These are phyloP conservation scores for Volutella citrinella DNA, from an alignment of 2,329 filamentous ascomycete species.

Conservation along the genomic window DNA sequence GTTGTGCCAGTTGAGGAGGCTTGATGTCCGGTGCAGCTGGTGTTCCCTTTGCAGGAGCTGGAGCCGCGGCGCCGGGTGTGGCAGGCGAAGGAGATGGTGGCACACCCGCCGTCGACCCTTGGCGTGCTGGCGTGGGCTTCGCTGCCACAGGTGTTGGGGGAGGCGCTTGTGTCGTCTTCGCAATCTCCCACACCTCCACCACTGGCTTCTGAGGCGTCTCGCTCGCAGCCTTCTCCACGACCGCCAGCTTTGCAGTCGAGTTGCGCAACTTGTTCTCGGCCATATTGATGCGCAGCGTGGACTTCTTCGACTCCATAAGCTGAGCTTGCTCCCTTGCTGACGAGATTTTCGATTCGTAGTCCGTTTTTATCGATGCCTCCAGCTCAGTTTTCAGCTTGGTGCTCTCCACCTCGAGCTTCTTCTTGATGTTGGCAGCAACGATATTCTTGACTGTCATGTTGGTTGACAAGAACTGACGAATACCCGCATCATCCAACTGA, in stretches of 20 bases:
- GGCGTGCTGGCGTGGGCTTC: slow-evolving; percentile 22
- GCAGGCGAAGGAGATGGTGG: slow-evolving; percentile 21
- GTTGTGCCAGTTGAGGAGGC: slow-evolving; percentile 1
- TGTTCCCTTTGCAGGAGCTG: slow-evolving; percentile 9
- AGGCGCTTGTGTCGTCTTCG: slow-evolving; percentile 51
- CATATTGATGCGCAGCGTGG: slow-evolving; percentile 73
- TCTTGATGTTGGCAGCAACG: slow-evolving; percentile 61
- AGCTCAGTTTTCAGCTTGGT: slow-evolving; percentile 57
- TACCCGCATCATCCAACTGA: slow-evolving; percentile 52
- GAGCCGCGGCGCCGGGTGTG: slow-evolving; percentile 14
- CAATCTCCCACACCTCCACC: slow-evolving; percentile 80
- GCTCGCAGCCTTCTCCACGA: slow-evolving; percentile 77
- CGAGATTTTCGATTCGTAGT: slow-evolving; percentile 51
- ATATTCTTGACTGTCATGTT: slow-evolving; percentile 58
- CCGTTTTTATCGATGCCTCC: slow-evolving; percentile 45
- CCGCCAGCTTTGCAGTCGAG: slow-evolving; percentile 68
- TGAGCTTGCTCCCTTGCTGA: slow-evolving; percentile 62
- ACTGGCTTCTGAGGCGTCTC: slow-evolving; percentile 84
- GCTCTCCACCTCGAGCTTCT: slow-evolving; percentile 66
- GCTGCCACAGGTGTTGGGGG: slow-evolving; percentile 20
- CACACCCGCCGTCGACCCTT: slow-evolving; percentile 17
- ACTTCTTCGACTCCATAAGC: slow-evolving; percentile 72
- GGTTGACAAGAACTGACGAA: slow-evolving; percentile 54
- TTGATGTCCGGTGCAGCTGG: slow-evolving; percentile 14
- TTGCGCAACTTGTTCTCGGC: slow-evolving; percentile 64